Evolutionary conservation across 345 rosid species (phyloP).

Genomic region (Pugionium cornutum): DNA sequence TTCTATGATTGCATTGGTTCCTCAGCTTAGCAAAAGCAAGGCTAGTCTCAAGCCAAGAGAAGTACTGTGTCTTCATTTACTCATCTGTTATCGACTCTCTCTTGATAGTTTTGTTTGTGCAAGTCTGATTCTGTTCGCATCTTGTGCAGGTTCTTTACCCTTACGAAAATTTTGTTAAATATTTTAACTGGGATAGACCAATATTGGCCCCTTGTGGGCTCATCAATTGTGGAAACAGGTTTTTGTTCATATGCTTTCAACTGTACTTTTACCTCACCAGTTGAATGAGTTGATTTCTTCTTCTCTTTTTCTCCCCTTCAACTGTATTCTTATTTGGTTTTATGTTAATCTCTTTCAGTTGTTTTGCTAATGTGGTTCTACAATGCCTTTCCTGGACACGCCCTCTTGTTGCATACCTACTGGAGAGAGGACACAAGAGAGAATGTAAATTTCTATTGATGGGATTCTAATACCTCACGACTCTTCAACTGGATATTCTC

Average conservation of each 20-base stretch:
- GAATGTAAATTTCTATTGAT: conserved; percentile 55
- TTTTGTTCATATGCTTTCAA: conserved; percentile 20
- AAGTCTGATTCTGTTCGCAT: conserved; percentile 22
- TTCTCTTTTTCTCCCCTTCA: neutral
- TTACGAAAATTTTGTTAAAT: conserved; percentile 71
- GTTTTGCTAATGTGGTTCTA: conserved; percentile 91
- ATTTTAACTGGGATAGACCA: conserved; percentile 67
- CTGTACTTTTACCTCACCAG: conserved; percentile 1
- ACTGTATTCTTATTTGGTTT: conserved; percentile 4
- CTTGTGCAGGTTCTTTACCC: conserved; percentile 80
- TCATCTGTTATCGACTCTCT: conserved; percentile 2
- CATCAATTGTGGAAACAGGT: conserved; percentile 98
- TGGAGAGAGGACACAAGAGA: conserved; percentile 76
- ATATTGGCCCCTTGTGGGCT: conserved; percentile 85
- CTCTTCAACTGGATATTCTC: neutral
- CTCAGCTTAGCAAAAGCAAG: conserved; percentile 46
- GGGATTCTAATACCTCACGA: neutral
- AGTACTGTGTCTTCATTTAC: conserved; percentile 41
- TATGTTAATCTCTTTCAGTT: conserved; percentile 51
- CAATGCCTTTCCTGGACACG: conserved; percentile 89
- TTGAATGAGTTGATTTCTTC: conserved; percentile 9
- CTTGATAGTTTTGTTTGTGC: conserved; percentile 6
- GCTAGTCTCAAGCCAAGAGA: conserved; percentile 53
- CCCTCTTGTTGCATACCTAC: conserved; percentile 87
- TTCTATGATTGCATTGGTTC: conserved; percentile 55